Evolutionary conservation across 805 yeast genomes (phyloP), one percentile per base, ranked within the genome.

Genomic region (Spathaspora girioi): DNA sequence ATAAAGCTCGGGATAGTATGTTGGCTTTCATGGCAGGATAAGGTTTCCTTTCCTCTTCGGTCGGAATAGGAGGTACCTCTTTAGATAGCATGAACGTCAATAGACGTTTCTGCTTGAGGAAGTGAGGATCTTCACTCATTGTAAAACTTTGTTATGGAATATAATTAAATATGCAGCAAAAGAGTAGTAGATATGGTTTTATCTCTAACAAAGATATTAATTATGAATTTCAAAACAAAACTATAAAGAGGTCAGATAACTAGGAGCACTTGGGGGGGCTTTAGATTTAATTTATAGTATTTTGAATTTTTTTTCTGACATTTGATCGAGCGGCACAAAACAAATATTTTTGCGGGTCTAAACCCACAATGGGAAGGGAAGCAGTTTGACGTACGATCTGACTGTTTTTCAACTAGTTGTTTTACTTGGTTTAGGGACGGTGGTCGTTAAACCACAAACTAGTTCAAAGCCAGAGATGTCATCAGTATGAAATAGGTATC

Each of bases 11-110:
- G 12, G 76, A 73, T 10, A 82, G 6, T 27, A 65, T 41, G 49
- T 76, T 76, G 14, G 77, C 70, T 11, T 60, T 56, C 27, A 58
- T 52, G 48, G 64, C 68, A 0, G 87, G 87, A 59, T 70, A 82
- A 5, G 57, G 60, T 12, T 50, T 60, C 50, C 88, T 63, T 54
- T 82, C 84, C 1, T 77, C 79, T 19, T 75, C 77, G 1, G 69
- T 54, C 0, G 87, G 86, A 0, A 83, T 59, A 1, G 79, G 79
- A 0, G 87, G 87, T 2, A 80, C 77, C 19, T 63, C 59, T 49
- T 71, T 72, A 32, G 67, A 59, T 27, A 72, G 59, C 20, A 73
- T 46, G 40, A 67, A 66, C 47, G 74, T 62, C 19, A 74, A 58
- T 26, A 70, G 56, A 43, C 78, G 61, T 53, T 58, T 60, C 54